Conservation (phyloP, 176 grass and related monocot species). For the Oryza longistaminata region DNA sequence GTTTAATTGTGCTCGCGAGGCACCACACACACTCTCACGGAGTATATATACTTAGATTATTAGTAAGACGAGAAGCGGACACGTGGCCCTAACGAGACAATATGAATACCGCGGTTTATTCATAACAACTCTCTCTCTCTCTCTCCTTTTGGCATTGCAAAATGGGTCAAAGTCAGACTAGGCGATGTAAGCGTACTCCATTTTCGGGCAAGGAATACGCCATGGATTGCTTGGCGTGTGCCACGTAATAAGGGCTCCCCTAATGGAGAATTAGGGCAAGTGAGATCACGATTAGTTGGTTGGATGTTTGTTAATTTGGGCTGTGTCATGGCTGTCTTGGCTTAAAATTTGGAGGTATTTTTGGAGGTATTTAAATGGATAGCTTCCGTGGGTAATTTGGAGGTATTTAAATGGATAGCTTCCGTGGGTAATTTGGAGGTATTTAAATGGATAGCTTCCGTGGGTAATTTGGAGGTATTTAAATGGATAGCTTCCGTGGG, state of each 20-base stretch:
- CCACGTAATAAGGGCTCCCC: constrained; percentile 26
- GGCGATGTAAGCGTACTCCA: constrained; percentile 38
- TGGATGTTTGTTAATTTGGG: constrained; percentile 23
- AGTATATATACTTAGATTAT: not conserved
- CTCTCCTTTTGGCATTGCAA: not conserved
- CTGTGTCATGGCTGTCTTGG: not conserved
- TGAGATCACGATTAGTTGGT: not conserved
- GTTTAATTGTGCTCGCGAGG: not conserved
- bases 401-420: not conserved
- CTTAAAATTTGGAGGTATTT: no score
- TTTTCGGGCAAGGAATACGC: constrained; percentile 29
- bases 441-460: not conserved
- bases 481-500: not conserved
- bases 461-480: no score
- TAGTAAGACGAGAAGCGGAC: not conserved
- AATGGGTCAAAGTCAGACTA: constrained; percentile 41
- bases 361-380: no score
- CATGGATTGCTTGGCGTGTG: not conserved
- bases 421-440: not conserved
- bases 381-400: no score
- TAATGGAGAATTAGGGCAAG: not conserved
- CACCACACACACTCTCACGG: not conserved
- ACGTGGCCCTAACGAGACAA: not conserved
- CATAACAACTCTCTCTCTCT: not conserved
- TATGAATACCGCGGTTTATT: not conserved